These are phyloP conservation scores for Thraustotheca clavata DNA, from an alignment of 352 stramenopile species.

Conservation along the genomic window DNA sequence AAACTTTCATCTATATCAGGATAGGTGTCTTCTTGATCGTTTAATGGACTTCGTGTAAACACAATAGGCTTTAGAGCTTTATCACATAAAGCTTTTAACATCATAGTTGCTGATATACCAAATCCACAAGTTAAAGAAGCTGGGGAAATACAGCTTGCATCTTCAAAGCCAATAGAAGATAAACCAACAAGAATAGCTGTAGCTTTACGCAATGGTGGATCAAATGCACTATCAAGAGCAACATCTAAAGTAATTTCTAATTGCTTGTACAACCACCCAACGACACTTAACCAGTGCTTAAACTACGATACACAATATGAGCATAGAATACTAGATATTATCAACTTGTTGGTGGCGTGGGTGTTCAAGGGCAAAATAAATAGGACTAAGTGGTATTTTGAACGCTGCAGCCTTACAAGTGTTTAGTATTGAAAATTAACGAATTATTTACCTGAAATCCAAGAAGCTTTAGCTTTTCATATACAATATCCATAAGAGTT, in stretches of 20 bases:
- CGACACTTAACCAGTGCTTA: slow-evolving; percentile 35
- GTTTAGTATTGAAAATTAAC: neutral
- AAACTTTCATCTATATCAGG: slow-evolving; percentile 25
- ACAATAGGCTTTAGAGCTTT: slow-evolving; percentile 33
- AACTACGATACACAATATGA: slow-evolving; percentile 25
- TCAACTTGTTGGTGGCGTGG: slow-evolving; percentile 15
- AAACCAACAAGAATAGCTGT: slow-evolving; percentile 36
- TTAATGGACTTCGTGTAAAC: slow-evolving; percentile 24
- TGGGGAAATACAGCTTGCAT: slow-evolving; percentile 30
- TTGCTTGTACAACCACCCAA: slow-evolving; percentile 16
- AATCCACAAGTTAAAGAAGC: slow-evolving; percentile 33
- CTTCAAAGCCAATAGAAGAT: slow-evolving; percentile 34
- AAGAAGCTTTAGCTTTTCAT: slow-evolving; percentile 57
- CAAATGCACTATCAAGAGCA: slow-evolving; percentile 23
- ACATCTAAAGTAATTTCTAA: slow-evolving; percentile 4
- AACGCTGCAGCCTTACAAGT: slow-evolving; percentile 19
- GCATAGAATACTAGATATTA: neutral
- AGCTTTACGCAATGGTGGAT: slow-evolving; percentile 27
- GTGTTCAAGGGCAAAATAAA: slow-evolving; percentile 38
- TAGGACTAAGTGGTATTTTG: slow-evolving; percentile 32
- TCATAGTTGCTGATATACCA: slow-evolving; percentile 41
- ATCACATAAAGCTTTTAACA: slow-evolving; percentile 40
- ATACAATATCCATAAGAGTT: slow-evolving; percentile 52
- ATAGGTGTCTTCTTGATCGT: slow-evolving; percentile 25
- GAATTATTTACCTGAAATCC: slow-evolving; percentile 25